Evolutionary conservation across 1,284 basidiomycete genomes (phyloP), one percentile per base, ranked within the genome.

Genomic region (Ganoderma meredithae): DNA sequence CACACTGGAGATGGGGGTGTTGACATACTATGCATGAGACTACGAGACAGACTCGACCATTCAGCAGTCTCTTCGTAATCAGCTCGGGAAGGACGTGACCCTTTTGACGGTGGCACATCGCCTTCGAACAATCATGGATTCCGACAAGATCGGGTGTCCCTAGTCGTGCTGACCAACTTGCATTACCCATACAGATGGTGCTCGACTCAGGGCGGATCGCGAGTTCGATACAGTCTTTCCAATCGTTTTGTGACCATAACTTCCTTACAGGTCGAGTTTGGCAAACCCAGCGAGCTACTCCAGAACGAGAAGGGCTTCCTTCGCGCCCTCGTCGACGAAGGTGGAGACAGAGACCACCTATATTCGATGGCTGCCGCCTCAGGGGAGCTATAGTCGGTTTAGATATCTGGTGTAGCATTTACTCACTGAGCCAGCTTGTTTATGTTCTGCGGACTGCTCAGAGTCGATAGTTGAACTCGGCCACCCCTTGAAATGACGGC

Each of bases 51-150:
- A 90, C 68, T 71, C 84, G 0, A 79, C 88, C 69, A 90, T 90
- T 60, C 89, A 91, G 77, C 78, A 80, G 1, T 86, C 88, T 5
- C 80, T 90, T 47, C 81, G 88, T 10, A 82, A 81, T 59, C 84
- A 87, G 72, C 81, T 91, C 33, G 81, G 78, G 10, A 77, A 80
- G 3, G 87, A 87, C 68, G 85, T 86, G 8, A 91, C 89, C 0
- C 76, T 92, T 4, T 83, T 92, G 58, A 91, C 88, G 13, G 82
- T 92, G 60, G 91, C 91, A 0, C 90, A 92, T 77, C 85, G 90
- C 44, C 79, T 92, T 13, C 89, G 90, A 73, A 92, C 90, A 0
- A 88, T 92, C 72, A 90, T 90, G 82, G 90, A 91, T 69, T 84
- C 87, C 0, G 82, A 82, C 73, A 81, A 79, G 65, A 79, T 80